Evolutionary conservation across 208 protist species (phyloP).

Genomic region (Sergeia podlipaevii): DNA sequence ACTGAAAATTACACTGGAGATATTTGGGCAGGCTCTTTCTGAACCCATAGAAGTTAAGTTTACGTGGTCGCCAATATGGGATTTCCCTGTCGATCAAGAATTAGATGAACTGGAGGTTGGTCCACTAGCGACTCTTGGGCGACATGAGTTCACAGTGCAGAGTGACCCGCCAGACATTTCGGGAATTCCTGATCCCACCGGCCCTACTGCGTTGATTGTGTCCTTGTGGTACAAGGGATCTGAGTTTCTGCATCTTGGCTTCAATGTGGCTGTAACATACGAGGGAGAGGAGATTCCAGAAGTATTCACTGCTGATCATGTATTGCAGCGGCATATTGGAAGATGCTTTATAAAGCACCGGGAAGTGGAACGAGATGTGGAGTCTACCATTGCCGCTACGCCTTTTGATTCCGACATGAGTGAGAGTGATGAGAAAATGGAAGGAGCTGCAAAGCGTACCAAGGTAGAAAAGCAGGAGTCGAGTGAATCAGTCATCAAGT

Average conservation of each 20-base stretch:
- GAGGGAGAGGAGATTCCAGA: slow-evolving; percentile 72
- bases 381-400: too few species aligned
- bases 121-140: slow-evolving; percentile 47
- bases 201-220: slow-evolving; percentile 69
- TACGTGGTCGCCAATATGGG: slow-evolving; percentile 82
- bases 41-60: slow-evolving; percentile 65
- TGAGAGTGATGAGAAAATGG: too few species aligned
- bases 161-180: slow-evolving; percentile 64
- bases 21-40: slow-evolving; percentile 50
- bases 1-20: slow-evolving; percentile 51
- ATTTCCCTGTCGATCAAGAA: slow-evolving; percentile 74
- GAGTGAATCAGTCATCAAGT: too few species aligned
- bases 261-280: slow-evolving; percentile 58
- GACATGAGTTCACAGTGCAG: slow-evolving; percentile 62
- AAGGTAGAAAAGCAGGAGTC: too few species aligned
- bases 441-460: too few species aligned
- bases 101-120: slow-evolving; percentile 82
- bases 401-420: too few species aligned
- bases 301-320: slow-evolving; percentile 49
- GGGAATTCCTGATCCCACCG: slow-evolving; percentile 74
- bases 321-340: slow-evolving; percentile 43
- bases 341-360: slow-evolving; percentile 51
- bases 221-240: slow-evolving; percentile 54
- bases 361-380: too few species aligned
- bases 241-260: slow-evolving; percentile 79